A percentile compares a stretch with the other conserved stretches of the same genome.
Evolutionary conservation across 306 rosid genomes (phyloP).

Genomic region (Senna siamea): DNA sequence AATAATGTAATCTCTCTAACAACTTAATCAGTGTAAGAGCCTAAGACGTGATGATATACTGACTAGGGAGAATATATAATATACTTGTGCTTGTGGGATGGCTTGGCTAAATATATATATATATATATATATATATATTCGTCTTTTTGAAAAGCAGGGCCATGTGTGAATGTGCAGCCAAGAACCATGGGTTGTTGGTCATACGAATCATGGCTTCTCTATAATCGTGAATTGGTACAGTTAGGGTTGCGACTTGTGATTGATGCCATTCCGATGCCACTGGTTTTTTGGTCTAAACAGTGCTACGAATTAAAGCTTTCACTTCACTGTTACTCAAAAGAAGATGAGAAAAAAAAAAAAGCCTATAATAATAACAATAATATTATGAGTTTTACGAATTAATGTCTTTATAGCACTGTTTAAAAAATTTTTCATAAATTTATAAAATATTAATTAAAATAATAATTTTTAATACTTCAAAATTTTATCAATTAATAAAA

Average conservation of each 20-base stretch:
- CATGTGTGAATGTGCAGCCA: constrained; percentile 58
- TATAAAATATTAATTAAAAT: no score
- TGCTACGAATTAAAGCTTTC: constrained; percentile 23
- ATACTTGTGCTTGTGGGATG: no score
- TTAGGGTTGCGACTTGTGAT: constrained; percentile 35
- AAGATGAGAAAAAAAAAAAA: not conserved
- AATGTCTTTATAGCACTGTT: no score
- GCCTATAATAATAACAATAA: not conserved
- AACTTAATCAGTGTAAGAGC: constrained; percentile 30
- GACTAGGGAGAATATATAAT: no score
- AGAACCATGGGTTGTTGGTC: constrained; percentile 50
- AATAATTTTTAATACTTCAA: no score
- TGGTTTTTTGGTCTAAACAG: constrained; percentile 37
- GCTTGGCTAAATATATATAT: no score
- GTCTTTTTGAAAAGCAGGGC: constrained; percentile 31
- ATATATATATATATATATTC: constrained; percentile 12
- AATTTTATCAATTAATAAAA: no score
- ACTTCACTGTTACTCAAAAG: not conserved
- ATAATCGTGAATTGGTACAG: constrained; percentile 43
- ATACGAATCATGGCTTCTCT: constrained; percentile 43
- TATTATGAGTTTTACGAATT: no score
- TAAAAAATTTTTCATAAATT: no score
- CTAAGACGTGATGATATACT: no score
- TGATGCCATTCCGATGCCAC: constrained; percentile 50
- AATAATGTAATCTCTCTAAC: not conserved